Conservation (phyloP, 139 green algal genomes). For the Closterium sp. region DNA sequence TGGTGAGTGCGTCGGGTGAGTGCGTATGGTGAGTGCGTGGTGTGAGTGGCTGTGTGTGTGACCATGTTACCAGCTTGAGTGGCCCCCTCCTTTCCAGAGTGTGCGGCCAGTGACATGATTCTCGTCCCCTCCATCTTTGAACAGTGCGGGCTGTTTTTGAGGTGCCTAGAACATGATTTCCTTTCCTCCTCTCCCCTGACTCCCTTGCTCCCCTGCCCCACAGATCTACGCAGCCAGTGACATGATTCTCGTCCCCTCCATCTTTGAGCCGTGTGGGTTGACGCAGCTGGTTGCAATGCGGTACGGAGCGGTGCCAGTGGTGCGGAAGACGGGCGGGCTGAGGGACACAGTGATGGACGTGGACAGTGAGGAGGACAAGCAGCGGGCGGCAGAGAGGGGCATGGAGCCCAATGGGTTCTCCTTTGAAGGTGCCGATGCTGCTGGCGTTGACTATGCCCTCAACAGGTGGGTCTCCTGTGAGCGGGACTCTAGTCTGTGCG, state of each 20-base stretch:
- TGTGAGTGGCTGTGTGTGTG: no score
- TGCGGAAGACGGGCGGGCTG: constrained; percentile 55
- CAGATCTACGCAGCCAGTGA: constrained; percentile 62
- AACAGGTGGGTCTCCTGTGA: constrained; percentile 59
- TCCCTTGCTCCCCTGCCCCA: no score
- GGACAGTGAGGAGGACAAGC: constrained; percentile 52
- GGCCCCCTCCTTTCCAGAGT: no score
- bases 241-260: constrained; percentile 54
- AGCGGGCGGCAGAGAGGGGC: constrained; percentile 49
- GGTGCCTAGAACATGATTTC: no score
- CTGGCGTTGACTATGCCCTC: constrained; percentile 86
- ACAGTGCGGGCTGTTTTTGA: no score
- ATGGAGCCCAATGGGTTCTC: constrained; percentile 81
- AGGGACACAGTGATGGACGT: constrained; percentile 67
- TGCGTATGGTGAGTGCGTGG: no score
- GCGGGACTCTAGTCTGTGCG: not conserved
- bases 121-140: no score
- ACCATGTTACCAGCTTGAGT: no score
- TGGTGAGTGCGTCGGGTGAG: no score
- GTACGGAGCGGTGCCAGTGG: constrained; percentile 58
- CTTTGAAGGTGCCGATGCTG: constrained; percentile 86
- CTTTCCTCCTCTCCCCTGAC: no score
- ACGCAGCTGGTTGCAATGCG: constrained; percentile 65
- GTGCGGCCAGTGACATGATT: no score
- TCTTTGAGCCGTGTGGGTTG: constrained; percentile 64